Evolutionary conservation across 2,329 filamentous ascomycete species (phyloP).

Genomic region (Fusarium xylarioides): DNA sequence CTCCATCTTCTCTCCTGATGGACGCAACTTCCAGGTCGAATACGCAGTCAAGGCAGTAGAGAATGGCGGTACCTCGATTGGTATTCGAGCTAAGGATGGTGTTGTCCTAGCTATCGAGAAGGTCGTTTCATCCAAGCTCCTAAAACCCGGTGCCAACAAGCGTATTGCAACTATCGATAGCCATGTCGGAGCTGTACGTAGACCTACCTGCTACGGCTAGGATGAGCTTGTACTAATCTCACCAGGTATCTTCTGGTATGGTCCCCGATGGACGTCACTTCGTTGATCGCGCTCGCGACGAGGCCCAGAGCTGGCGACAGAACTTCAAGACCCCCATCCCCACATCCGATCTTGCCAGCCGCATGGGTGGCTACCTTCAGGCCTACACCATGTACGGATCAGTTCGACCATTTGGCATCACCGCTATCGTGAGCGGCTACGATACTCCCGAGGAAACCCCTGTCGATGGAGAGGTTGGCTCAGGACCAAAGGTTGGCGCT

Average conservation of each 20-base stretch:
- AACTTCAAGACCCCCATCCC: constrained; percentile 96
- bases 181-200: constrained; percentile 88
- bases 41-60: constrained; percentile 99
- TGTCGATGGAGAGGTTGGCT: constrained; percentile 91
- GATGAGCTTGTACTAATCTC: constrained; percentile 8
- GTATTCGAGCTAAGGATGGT: constrained; percentile 96
- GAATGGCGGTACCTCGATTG: constrained; percentile 95
- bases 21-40: constrained; percentile 98
- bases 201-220: not conserved
- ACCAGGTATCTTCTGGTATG: constrained; percentile 86
- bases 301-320: constrained; percentile 89
- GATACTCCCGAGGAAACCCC: constrained; percentile 86
- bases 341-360: constrained; percentile 84
- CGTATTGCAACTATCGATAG: constrained; percentile 94
- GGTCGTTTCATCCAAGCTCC: constrained; percentile 91
- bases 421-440: constrained; percentile 91
- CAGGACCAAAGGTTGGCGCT: constrained; percentile 78
- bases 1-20: constrained; percentile 99
- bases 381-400: constrained; percentile 97
- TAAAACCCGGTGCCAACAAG: constrained; percentile 96
- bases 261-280: constrained; percentile 96
- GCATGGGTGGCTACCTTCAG: constrained; percentile 96
- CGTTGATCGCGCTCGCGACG: constrained; percentile 90
- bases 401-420: constrained; percentile 96
- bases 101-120: constrained; percentile 97